These are phyloP conservation scores for Sedum album DNA, from an alignment of 164 flowering plant genomes.

Conservation along the genomic window DNA sequence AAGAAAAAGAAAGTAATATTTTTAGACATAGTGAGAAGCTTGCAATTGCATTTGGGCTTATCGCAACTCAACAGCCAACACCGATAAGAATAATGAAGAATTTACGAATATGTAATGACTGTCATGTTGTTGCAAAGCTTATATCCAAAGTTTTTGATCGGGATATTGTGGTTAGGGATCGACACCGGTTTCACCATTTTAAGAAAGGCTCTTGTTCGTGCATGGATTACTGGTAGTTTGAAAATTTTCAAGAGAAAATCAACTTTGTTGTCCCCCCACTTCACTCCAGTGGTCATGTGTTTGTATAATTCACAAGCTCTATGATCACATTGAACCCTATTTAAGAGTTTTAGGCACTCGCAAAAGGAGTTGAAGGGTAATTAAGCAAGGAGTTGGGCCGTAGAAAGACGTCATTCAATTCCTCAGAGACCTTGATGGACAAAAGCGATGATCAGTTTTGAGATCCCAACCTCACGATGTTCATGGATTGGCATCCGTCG, in stretches of 20 bases:
- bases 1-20: constrained; percentile 34
- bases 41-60: constrained; percentile 37
- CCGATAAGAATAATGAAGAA: constrained; percentile 41
- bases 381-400: no score
- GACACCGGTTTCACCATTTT: constrained; percentile 38
- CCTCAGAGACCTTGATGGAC: no score
- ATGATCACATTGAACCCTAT: not conserved
- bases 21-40: constrained; percentile 42
- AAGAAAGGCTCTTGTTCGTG: constrained; percentile 36
- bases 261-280: not conserved
- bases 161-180: constrained; percentile 35
- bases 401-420: no score
- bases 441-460: no score
- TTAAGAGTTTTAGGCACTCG: no score
- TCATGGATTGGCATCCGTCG: no score
- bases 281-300: not conserved
- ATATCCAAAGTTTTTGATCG: constrained; percentile 27
- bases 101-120: constrained; percentile 35
- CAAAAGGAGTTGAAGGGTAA: no score
- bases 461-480: no score
- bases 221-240: constrained; percentile 29
- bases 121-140: constrained; percentile 29
- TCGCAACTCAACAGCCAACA: constrained; percentile 21
- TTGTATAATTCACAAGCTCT: not conserved
- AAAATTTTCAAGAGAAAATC: not conserved